Conservation (phyloP, 176 grass and related monocot species). For the Rhynchospora pubera region DNA sequence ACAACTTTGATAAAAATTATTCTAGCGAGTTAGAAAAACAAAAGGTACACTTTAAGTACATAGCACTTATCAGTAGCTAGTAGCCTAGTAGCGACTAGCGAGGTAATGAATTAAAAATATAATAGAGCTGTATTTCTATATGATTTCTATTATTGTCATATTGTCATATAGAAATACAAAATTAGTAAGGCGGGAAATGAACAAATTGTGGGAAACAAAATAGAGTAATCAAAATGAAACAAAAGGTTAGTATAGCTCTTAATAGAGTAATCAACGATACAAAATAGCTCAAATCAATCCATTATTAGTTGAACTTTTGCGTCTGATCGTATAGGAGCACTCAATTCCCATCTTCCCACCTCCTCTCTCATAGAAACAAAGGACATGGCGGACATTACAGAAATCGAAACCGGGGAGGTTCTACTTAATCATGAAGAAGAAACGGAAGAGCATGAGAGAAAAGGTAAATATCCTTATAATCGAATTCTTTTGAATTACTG, state of each 20-base stretch:
- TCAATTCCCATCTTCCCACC: not conserved
- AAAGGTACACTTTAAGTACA: not conserved
- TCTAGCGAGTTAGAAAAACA: no score
- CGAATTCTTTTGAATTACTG: no score
- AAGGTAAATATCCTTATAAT: not conserved
- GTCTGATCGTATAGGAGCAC: not conserved
- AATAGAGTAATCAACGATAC: not conserved
- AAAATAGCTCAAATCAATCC: conserved; percentile 9
- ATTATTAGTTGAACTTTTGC: not conserved
- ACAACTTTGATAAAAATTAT: no score
- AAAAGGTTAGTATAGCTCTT: not conserved
- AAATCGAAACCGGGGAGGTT: not conserved
- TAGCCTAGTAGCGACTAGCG: not conserved
- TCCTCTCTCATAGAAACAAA: not conserved
- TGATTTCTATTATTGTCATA: not conserved
- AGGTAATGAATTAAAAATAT: not conserved
- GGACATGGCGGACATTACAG: not conserved
- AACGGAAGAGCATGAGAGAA: not conserved
- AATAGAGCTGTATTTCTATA: not conserved
- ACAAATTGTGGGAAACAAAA: not conserved
- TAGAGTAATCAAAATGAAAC: not conserved
- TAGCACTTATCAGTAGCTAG: not conserved
- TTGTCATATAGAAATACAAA: not conserved
- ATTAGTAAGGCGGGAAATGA: not conserved
- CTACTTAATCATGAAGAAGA: not conserved